Evolutionary conservation across 2,329 filamentous ascomycete species (phyloP).

Genomic region (Penicillium sp.): DNA sequence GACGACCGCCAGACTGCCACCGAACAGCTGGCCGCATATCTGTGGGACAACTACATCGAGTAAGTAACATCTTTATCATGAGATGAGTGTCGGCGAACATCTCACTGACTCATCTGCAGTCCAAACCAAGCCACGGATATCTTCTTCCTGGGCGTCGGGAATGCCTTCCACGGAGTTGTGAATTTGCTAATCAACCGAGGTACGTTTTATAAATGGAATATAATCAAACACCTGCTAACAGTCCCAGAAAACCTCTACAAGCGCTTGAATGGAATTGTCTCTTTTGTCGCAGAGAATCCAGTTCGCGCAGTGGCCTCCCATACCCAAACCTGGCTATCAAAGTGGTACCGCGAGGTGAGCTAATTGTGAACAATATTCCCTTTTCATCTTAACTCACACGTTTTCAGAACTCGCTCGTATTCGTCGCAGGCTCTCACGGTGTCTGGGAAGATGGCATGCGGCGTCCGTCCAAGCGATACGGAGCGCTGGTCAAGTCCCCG

Average conservation of each 20-base stretch:
- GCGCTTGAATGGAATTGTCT: conserved; percentile 71
- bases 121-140: conserved; percentile 69
- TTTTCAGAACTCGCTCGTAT: conserved; percentile 70
- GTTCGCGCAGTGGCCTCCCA: conserved; percentile 78
- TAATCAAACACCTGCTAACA: conserved; percentile 8
- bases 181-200: conserved; percentile 76
- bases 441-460: conserved; percentile 68
- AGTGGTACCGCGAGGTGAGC: conserved; percentile 74
- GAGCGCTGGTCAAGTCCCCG: conserved; percentile 51
- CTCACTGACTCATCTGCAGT: conserved; percentile 38
- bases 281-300: conserved; percentile 74
- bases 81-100: background rate
- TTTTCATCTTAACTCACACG: background rate
- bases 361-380: background rate
- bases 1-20: conserved; percentile 56
- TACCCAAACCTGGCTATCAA: conserved; percentile 65
- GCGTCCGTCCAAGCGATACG: conserved; percentile 58
- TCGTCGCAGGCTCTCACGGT: conserved; percentile 71
- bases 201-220: conserved; percentile 39
- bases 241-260: conserved; percentile 60
- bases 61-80: conserved; percentile 32
- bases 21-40: conserved; percentile 75
- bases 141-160: conserved; percentile 85
- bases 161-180: conserved; percentile 81
- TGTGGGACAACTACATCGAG: conserved; percentile 98